Conservation (phyloP, 768 basidiomycete species). For the Suillus subluteus region DNA sequence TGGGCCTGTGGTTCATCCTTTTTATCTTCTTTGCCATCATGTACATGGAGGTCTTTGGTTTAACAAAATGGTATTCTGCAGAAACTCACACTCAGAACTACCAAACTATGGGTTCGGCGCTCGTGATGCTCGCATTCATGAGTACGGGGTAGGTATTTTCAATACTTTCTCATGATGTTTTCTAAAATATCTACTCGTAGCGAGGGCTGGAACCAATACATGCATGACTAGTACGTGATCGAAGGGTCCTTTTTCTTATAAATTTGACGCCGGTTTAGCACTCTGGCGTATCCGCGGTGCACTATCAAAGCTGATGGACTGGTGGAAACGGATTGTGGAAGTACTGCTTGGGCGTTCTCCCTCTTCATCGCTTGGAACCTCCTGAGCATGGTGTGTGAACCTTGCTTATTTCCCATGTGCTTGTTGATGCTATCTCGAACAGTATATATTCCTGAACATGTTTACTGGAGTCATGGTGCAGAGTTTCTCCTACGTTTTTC, state of each 20-base stretch:
- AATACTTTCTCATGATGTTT: not conserved
- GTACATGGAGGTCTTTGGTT: conserved; percentile 86
- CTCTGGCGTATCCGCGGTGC: conserved; percentile 79
- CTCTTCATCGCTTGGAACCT: conserved; percentile 96
- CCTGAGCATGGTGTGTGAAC: conserved; percentile 76
- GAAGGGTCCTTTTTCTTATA: not conserved
- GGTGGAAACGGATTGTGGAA: conserved; percentile 86
- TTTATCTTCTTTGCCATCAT: conserved; percentile 93
- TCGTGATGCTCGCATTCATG: conserved; percentile 92
- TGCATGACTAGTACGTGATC: conserved; percentile 88
- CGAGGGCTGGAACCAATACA: conserved; percentile 96
- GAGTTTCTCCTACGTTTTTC: conserved; percentile 95
- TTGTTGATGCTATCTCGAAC: conserved; percentile 14
- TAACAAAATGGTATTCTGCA: conserved; percentile 82
- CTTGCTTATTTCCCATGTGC: conserved; percentile 19
- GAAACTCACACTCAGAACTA: conserved; percentile 79
- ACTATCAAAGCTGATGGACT: conserved; percentile 53
- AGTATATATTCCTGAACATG: conserved; percentile 97
- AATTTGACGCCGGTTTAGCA: conserved; percentile 45
- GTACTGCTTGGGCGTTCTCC: conserved; percentile 76
- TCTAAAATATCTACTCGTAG: conserved; percentile 41
- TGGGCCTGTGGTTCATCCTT: conserved; percentile 86
- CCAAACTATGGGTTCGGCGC: conserved; percentile 71
- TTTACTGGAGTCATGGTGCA: conserved; percentile 97
- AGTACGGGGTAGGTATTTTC: conserved; percentile 75